A percentile compares a stretch with the other conserved stretches of the same genome.
These are phyloP conservation scores for Circinella minor DNA, from an alignment of 371 early-diverging fungal species.

Conservation along the genomic window DNA sequence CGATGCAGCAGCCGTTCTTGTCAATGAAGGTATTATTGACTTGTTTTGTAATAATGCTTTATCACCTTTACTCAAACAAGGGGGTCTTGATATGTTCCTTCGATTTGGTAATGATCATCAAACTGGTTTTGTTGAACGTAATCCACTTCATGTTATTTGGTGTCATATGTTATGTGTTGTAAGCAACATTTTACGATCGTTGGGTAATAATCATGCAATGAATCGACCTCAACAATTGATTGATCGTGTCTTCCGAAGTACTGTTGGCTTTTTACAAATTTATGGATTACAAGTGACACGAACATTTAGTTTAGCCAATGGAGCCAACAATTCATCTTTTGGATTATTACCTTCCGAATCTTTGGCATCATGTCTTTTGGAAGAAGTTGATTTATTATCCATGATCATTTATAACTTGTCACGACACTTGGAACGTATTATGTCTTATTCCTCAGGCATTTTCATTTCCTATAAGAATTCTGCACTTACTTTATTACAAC, in stretches of 20 bases:
- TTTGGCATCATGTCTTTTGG: conserved; percentile 38
- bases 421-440: conserved; percentile 22
- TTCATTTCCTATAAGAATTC: conserved; percentile 43
- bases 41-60: conserved; percentile 39
- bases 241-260: conserved; percentile 23
- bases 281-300: conserved; percentile 45
- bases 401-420: conserved; percentile 42
- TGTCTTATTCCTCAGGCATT: conserved; percentile 27
- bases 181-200: conserved; percentile 32
- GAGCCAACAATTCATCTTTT: conserved; percentile 25
- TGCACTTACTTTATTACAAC: conserved; percentile 35
- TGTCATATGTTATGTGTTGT: conserved; percentile 44
- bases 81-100: conserved; percentile 38
- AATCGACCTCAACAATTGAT: conserved; percentile 8
- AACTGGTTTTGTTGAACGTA: conserved; percentile 30
- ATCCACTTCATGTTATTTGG: conserved; percentile 47
- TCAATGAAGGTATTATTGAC: conserved; percentile 30
- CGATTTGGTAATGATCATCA: conserved; percentile 28
- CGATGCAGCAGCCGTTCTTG: conserved; percentile 33
- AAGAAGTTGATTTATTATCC: conserved; percentile 44
- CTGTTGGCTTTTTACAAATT: conserved; percentile 37
- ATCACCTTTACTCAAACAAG: conserved; percentile 32
- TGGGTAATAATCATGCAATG: conserved; percentile 9
- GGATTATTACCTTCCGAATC: conserved; percentile 38
- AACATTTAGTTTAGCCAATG: conserved; percentile 38